Percentiles rank a stretch among this genome's conserved stretches.
These are phyloP conservation scores for Neopestalotiopsis sp. DNA, from an alignment of 2,329 filamentous ascomycete species.

Conservation along the genomic window DNA sequence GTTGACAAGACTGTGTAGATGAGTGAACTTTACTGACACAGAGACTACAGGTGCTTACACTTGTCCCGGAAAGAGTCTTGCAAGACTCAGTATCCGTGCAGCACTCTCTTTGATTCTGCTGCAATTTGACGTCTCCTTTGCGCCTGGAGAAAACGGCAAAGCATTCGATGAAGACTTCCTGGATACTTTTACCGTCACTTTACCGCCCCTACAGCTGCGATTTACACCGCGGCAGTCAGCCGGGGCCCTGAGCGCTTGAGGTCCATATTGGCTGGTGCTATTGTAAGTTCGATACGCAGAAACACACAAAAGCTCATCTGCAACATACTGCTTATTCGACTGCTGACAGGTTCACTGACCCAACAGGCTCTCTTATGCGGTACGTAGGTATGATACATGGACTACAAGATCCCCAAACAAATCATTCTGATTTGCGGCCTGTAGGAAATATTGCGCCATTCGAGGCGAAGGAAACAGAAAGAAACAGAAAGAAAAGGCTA, in stretches of 20 bases:
- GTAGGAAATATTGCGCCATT: too few relatives aligned
- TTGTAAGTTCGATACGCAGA: too few relatives aligned
- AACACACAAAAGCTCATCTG: too few relatives aligned
- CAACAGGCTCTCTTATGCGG: too few relatives aligned
- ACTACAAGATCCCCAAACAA: too few relatives aligned
- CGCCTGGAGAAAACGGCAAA: constrained; percentile 27
- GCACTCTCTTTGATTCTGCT: constrained; percentile 22
- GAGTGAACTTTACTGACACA: background rate
- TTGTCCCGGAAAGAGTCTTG: constrained; percentile 30
- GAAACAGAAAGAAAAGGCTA: too few relatives aligned
- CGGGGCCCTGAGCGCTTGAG: background rate
- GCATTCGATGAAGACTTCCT: constrained; percentile 25
- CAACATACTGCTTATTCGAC: too few relatives aligned
- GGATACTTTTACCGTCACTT: constrained; percentile 26
- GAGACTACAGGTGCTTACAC: constrained; percentile 17
- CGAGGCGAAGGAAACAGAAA: too few relatives aligned
- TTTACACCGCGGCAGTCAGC: constrained; percentile 18
- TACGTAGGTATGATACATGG: too few relatives aligned
- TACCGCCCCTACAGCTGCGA: constrained; percentile 22
- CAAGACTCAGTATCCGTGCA: constrained; percentile 25
- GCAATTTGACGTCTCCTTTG: constrained; percentile 28
- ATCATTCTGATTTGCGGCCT: too few relatives aligned
- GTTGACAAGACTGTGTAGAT: background rate
- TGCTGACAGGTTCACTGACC: too few relatives aligned
- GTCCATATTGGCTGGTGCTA: too few relatives aligned